Evolutionary conservation across 2,329 filamentous ascomycete species (phyloP), one percentile per base, ranked within the genome.

Genomic region (Microdochium paspali): DNA sequence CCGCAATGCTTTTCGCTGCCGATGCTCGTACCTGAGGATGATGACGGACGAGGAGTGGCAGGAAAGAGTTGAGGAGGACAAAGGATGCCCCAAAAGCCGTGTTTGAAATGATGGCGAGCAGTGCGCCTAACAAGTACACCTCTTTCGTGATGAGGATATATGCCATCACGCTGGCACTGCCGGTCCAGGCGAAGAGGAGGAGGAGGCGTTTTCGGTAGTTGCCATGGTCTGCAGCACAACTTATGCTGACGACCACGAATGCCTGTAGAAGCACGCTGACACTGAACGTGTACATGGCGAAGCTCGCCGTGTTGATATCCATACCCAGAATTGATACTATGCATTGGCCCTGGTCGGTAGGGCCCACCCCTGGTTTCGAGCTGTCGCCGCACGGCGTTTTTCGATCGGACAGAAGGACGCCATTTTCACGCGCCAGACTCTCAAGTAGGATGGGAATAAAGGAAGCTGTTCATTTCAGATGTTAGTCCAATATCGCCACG

Each of bases 231-330:
- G 93, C 93, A 7, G 91, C 90, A 47, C 88, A 93, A 60, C 90
- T 95, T 74, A 98, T 95, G 60, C 90, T 95, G 53, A 98, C 89
- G 40, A 98, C 94, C 25, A 97, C 70, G 24, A 97, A 67, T 1
- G 90, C 87, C 64, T 98, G 93, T 10, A 96, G 66, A 20, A 96
- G 66, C 1, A 98, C 93, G 62, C 88, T 94, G 59, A 94, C 73
- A 49, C 90, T 95, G 66, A 98, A 98, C 2, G 90, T 96, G 68
- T 97, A 97, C 89, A 97, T 95, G 62, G 90, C 91, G 65, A 97
- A 96, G 65, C 87, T 94, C 30, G 91, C 90, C 1, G 91, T 96
- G 66, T 97, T 97, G 68, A 98, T 84, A 59, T 95, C 84, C 50
- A 86, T 65, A 5, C 91, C 91, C 23, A 95, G 70, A 4, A 97